Percentiles rank a stretch among this genome's conserved stretches.
Conservation (phyloP, 768 basidiomycete genomes). For the Serendipita sp. region DNA sequence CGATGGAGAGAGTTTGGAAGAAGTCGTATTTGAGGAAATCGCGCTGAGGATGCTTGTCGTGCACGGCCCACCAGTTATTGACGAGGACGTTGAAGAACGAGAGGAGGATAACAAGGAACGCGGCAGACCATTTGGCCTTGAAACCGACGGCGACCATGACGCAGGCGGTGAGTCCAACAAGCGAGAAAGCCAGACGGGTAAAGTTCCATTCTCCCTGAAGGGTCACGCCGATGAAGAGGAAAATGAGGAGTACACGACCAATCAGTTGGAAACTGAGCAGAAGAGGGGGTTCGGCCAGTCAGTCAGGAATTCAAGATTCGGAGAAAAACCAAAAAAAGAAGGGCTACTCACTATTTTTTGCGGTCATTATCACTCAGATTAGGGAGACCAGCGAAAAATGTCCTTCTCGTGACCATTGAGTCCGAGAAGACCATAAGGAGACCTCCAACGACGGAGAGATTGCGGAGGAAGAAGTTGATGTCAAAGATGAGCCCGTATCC, state of each 20-base stretch:
- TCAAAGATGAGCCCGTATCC: conserved; percentile 99
- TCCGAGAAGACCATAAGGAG: conserved; percentile 99
- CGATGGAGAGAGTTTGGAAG: conserved; percentile 97
- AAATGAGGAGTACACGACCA: conserved; percentile 91
- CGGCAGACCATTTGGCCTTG: conserved; percentile 98
- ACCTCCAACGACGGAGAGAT: conserved; percentile 92
- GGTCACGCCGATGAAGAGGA: conserved; percentile 97
- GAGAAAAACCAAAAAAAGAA: neutral
- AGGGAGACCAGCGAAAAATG: conserved; percentile 81
- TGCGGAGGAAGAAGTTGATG: conserved; percentile 99
- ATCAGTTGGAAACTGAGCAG: conserved; percentile 77
- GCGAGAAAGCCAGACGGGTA: conserved; percentile 68
- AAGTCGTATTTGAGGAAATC: conserved; percentile 99
- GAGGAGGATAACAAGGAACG: conserved; percentile 82
- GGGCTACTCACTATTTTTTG: conserved; percentile 77
- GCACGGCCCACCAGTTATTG: conserved; percentile 98
- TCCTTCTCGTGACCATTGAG: conserved; percentile 75
- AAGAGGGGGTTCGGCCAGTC: conserved; percentile 46
- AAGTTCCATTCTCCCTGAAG: conserved; percentile 86
- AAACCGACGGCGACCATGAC: conserved; percentile 95
- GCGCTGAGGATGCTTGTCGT: conserved; percentile 81
- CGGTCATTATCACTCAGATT: conserved; percentile 85
- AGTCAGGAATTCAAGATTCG: conserved; percentile 68
- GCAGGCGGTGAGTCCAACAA: conserved; percentile 83
- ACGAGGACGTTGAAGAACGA: conserved; percentile 94